Evolutionary conservation across 2,329 filamentous ascomycete genomes (phyloP).

Genomic region (Pseudopyricularia cyperi): DNA sequence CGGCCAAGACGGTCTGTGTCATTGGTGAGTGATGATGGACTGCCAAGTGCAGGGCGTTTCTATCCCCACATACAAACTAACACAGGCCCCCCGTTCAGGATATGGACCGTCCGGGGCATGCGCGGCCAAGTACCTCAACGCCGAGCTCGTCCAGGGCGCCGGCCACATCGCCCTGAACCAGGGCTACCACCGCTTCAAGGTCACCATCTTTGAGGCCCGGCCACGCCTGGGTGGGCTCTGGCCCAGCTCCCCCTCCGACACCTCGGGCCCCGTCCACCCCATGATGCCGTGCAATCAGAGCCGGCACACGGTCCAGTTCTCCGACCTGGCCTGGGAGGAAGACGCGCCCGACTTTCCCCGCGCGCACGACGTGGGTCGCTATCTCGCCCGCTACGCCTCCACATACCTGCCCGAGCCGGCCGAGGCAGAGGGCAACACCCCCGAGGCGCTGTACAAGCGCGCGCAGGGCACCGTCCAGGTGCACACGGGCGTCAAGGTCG

Average conservation of each 20-base stretch:
- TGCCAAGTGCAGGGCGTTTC: background rate
- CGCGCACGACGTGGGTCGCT: conserved; percentile 64
- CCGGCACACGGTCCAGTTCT: conserved; percentile 60
- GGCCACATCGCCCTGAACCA: background rate
- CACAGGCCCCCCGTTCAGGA: background rate
- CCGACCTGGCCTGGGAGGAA: conserved; percentile 58
- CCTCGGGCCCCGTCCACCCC: conserved; percentile 43
- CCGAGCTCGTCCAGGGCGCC: background rate
- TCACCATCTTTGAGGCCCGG: conserved; percentile 58
- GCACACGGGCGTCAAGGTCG: conserved; percentile 26
- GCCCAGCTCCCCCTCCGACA: conserved; percentile 41
- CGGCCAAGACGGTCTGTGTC: background rate
- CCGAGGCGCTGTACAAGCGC: background rate
- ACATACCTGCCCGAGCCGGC: conserved; percentile 17
- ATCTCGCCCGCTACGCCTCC: conserved; percentile 50
- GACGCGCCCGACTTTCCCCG: conserved; percentile 51
- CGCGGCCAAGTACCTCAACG: background rate
- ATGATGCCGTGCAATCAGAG: conserved; percentile 65
- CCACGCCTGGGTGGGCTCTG: conserved; percentile 64
- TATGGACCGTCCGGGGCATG: background rate
- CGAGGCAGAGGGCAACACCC: background rate
- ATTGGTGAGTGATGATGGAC: background rate
- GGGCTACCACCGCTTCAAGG: conserved; percentile 33
- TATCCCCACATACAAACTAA: background rate
- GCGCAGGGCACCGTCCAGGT: background rate